Percentiles rank a stretch among this genome's conserved stretches.
Conservation (phyloP, 371 early-diverging fungal species). For the Mucor indicus region DNA sequence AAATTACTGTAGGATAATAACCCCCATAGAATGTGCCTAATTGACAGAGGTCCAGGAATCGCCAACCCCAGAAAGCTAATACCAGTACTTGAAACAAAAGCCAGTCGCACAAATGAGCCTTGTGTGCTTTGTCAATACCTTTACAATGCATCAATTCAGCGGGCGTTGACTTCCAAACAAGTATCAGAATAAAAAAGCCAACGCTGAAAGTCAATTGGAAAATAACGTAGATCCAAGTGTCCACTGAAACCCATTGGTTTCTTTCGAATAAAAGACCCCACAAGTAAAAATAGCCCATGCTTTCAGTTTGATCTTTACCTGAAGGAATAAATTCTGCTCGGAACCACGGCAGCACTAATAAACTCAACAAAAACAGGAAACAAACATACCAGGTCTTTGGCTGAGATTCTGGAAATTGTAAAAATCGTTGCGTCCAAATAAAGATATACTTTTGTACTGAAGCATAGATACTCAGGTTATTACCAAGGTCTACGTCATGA, state of each 20-base stretch:
- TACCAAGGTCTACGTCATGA: constrained; percentile 26
- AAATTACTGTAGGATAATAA: constrained; percentile 25
- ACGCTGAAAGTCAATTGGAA: constrained; percentile 46
- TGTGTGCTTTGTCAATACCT: background rate
- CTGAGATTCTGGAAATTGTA: constrained; percentile 24
- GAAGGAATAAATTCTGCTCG: constrained; percentile 55
- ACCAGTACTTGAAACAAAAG: constrained; percentile 31
- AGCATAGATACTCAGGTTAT: constrained; percentile 7
- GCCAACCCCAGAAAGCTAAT: constrained; percentile 35
- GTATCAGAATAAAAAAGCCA: constrained; percentile 41
- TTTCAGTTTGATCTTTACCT: constrained; percentile 31
- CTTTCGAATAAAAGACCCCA: constrained; percentile 54
- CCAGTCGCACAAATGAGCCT: constrained; percentile 19
- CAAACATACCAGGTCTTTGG: constrained; percentile 42
- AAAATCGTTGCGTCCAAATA: constrained; percentile 30
- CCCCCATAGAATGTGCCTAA: constrained; percentile 45
- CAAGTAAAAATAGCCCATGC: constrained; percentile 55
- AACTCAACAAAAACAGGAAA: constrained; percentile 40
- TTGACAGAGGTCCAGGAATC: constrained; percentile 25
- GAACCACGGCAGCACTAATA: constrained; percentile 52
- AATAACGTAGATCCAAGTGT: constrained; percentile 71
- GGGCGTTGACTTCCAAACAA: constrained; percentile 33
- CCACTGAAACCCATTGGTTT: constrained; percentile 73
- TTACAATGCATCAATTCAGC: constrained; percentile 5
- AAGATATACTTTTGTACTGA: constrained; percentile 24